A percentile compares a stretch with the other conserved stretches of the same genome.
Conservation (phyloP, 306 rosid genomes). For the Medicago lupulina region DNA sequence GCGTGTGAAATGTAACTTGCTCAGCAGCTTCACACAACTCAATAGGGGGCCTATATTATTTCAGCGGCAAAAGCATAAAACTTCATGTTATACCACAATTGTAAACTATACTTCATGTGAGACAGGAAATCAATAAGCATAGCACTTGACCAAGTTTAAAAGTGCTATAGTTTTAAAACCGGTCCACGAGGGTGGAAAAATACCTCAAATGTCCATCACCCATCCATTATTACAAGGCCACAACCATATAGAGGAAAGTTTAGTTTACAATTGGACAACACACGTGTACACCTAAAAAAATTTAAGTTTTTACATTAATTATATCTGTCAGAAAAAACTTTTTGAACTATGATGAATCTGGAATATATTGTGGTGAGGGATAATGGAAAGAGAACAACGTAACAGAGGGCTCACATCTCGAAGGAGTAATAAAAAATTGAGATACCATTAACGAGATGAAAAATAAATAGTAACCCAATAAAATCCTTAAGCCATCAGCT, state of each 20-base stretch:
- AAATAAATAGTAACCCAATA: background rate
- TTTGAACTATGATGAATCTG: conserved; percentile 3
- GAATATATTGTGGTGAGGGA: background rate
- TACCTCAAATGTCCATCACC: conserved; percentile 7
- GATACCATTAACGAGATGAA: background rate
- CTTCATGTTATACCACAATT: conserved; percentile 19
- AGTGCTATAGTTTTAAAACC: background rate
- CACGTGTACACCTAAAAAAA: background rate
- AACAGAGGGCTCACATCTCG: background rate
- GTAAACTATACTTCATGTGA: no score
- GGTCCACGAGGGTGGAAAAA: background rate
- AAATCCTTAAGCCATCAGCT: conserved; percentile 1
- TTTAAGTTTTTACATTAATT: background rate
- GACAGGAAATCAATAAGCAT: background rate
- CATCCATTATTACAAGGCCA: background rate
- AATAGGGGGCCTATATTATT: conserved; percentile 8
- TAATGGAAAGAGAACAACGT: background rate
- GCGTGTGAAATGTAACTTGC: conserved; percentile 4
- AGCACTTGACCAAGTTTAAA: background rate
- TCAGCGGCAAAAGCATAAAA: conserved; percentile 8
- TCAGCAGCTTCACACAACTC: conserved; percentile 14
- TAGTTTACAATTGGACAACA: conserved; percentile 10
- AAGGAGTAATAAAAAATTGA: no score
- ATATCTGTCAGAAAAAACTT: background rate
- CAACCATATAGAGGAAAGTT: background rate